A percentile compares a stretch with the other conserved stretches of the same genome.
These are phyloP conservation scores for Nakazawaea peltata DNA, from an alignment of 805 yeast genomes.

Conservation along the genomic window DNA sequence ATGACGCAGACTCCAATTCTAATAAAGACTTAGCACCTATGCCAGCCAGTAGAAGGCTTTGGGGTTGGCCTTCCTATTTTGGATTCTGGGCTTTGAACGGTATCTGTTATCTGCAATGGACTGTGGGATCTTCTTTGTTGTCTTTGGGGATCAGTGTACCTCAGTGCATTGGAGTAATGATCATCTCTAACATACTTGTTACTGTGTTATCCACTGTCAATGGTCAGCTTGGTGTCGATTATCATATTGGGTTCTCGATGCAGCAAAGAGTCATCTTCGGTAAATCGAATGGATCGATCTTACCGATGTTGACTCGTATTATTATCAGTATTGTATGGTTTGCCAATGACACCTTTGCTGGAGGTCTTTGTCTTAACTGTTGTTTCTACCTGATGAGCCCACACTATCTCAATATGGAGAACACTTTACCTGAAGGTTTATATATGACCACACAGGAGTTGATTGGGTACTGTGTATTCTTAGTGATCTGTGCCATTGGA, in stretches of 20 bases:
- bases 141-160: constrained; percentile 35
- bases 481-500: constrained; percentile 15
- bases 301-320: constrained; percentile 31
- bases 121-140: constrained; percentile 35
- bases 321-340: constrained; percentile 14
- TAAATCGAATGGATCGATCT: constrained; percentile 29
- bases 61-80: constrained; percentile 33
- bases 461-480: constrained; percentile 17
- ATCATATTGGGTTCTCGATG: constrained; percentile 43
- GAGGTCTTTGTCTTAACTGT: constrained; percentile 30
- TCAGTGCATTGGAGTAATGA: constrained; percentile 34
- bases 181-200: constrained; percentile 38
- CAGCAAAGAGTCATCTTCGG: constrained; percentile 37
- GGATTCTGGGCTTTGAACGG: constrained; percentile 35
- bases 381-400: constrained; percentile 31
- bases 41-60: constrained; percentile 34
- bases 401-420: constrained; percentile 20
- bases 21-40: constrained; percentile 37
- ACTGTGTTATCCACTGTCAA: constrained; percentile 33
- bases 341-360: constrained; percentile 29
- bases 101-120: constrained; percentile 12
- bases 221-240: constrained; percentile 38
- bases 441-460: constrained; percentile 15
- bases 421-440: constrained; percentile 13
- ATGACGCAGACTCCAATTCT: neutral